Base-by-base conservation (phyloP, 208 protist species). In the Crithidia expoeki region DNA sequence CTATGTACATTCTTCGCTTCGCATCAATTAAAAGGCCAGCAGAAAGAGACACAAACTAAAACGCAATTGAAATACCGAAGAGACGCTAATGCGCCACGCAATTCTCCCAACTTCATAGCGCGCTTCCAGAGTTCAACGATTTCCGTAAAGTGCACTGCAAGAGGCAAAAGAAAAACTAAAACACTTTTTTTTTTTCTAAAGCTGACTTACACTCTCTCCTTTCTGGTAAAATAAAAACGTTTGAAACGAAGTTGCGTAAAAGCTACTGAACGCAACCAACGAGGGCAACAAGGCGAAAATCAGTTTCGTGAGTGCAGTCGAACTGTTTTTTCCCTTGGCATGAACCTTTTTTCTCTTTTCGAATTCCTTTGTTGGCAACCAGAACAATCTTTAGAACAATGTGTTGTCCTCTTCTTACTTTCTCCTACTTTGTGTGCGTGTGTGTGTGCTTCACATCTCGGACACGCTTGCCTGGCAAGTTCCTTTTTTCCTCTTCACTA, bases 381-480 rank as follows among this genome's bases (percentile, higher is more conserved):
- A 47, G 14, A 47, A n/a, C 5, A 47, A 5, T 42, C n/a, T 47
- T 47, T 47, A 47, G 42, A 47, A 47, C 5, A 9, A 40, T 61
- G 21, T 44, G 10, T 50, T 27, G 28, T 42, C 17, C 10, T 23
- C 19, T 17, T 42, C 46, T 50, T 57, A 27, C 58, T 58, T 64
- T 60, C 53, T 33, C 49, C 46, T 46, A 42, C 65, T 63, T 42
- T 66, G n/a, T n/a, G n/a, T n/a, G n/a, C n/a, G n/a, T n/a, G n/a
- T n/a, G n/a, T n/a, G n/a, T n/a, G 10, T 66, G 28, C 33, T 23
- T 52, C 10, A 52, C 2, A 28, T 28, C 21, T 28, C 28, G 44
- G 19, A 36, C 12, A 46, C n/a, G n/a, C 40, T 49, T 28, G 17
- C 38, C 63, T 55, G 16, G 23, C 34, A 11, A 19, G 21, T 16